These are phyloP conservation scores for Ogataea hybrid DNA, from an alignment of 1,139 yeast genomes.

Conservation along the genomic window DNA sequence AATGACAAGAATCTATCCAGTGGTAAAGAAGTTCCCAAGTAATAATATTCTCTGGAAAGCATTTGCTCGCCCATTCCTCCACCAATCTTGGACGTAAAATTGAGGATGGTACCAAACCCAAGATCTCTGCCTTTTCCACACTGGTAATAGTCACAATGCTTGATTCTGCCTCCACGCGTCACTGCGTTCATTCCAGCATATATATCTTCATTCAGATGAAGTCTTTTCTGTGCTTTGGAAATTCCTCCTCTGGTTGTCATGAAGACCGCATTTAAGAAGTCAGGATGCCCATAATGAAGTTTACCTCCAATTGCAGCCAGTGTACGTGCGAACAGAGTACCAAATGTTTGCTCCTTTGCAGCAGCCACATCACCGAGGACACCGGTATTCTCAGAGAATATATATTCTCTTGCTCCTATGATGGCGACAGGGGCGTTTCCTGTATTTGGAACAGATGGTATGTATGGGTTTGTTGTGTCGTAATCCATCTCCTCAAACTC, in stretches of 20 bases:
- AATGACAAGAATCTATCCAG: conserved; percentile 79
- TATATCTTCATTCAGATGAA: conserved; percentile 86
- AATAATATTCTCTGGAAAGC: conserved; percentile 79
- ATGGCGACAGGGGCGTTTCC: conserved; percentile 66
- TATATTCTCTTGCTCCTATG: conserved; percentile 85
- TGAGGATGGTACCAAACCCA: conserved; percentile 81
- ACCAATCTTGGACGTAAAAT: conserved; percentile 85
- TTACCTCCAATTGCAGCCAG: conserved; percentile 85
- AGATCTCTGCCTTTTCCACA: conserved; percentile 92
- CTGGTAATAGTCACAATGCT: conserved; percentile 84
- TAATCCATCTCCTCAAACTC: conserved; percentile 68
- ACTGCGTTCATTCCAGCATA: conserved; percentile 89
- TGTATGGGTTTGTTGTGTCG: conserved; percentile 38
- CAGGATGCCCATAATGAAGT: conserved; percentile 91
- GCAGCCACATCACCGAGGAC: conserved; percentile 91
- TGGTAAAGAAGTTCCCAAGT: conserved; percentile 76
- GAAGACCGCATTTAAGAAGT: conserved; percentile 76
- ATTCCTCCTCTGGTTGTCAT: conserved; percentile 92
- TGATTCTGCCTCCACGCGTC: conserved; percentile 79
- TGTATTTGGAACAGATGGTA: conserved; percentile 42
- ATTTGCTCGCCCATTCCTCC: conserved; percentile 96
- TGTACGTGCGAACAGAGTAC: conserved; percentile 84
- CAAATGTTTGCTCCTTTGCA: conserved; percentile 91
- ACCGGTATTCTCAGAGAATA: conserved; percentile 83
- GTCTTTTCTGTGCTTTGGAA: conserved; percentile 83